Base-by-base conservation (phyloP, 2,329 filamentous ascomycete species). In the Trichoderma brevicompactum region DNA sequence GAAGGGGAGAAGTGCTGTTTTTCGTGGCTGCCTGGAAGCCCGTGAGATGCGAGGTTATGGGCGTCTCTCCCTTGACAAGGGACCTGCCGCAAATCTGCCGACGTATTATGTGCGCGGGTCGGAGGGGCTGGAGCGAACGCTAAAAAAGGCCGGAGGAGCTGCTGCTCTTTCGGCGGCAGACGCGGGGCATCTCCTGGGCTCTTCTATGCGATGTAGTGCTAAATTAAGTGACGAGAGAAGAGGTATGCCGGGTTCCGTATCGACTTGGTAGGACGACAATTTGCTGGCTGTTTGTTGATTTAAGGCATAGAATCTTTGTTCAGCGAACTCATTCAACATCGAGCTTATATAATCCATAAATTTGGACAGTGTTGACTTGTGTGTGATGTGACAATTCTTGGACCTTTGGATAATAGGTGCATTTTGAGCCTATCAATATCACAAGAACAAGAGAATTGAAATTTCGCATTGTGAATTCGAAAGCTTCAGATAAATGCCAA, bases 41-140 rank as follows among this genome's bases (percentile, higher is more conserved):
- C 28, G 54, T 44, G 38, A 46, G 49, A 46, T 52, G 48, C 48
- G 46, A 61, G 58, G 58, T 34, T 52, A 50, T 19, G 44, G 34
- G 53, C 36, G 36, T 28, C 52, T 38, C n/a, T 17, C n/a, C 32
- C 32, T 41, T 41, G 49, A 38, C 23, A 49, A 49, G 41, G 44
- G 44, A 50, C 36, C 38, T 62, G 48, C 59, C 59, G 46, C 49
- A 54, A 63, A 63, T 63, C 49, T 53, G 49, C 59, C 49, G 40
- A 53, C 13, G 38, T 12, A 36, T 41, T 43, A 36, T 40, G 52
- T n/a, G 17, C n/a, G 36, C 23, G n/a, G 17, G 54, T 34, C 40
- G 48, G 59, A 50, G 40, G 59, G 28, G 59, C 48, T 44, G 19
- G 46, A 23, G 12, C 23, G 23, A 28, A 28, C 23, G 23, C 23